Base-by-base conservation (phyloP, 2,329 filamentous ascomycete species). In the Dothistroma septosporum region DNA sequence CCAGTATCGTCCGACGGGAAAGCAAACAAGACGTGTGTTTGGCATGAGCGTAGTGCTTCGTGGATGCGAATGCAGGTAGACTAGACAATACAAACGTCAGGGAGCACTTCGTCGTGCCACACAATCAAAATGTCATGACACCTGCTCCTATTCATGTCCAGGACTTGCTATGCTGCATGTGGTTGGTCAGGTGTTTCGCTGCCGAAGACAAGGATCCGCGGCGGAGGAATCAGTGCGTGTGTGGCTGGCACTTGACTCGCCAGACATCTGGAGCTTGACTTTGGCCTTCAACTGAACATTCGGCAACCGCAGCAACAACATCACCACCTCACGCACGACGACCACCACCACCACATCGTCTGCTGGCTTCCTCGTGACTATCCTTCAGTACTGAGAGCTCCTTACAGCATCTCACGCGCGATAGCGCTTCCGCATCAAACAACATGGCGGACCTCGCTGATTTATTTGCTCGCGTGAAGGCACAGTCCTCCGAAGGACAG, bases 401-500 rank as follows among this genome's bases (percentile, higher is more conserved):
- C 41, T 4, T n/a, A 9, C 41, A 1, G n/a, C 8, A n/a, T n/a
- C 41, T 44, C 41, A 16, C 41, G 41, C 41, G 41, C 41, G 41
- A 44, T n/a, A 44, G 41, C 41, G 41, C 41, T n/a, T n/a, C n/a
- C 41, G 14, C 41, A 14, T 44, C 41, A 14, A 44, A n/a, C 41
- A 9, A 19, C 14, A 44, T 44, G 50, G 22, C 37, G 49, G 37
- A 55, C 24, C 32, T 37, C 14, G 41, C 31, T 41, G 77, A 78
- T 69, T 71, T 79, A 48, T 75, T 78, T 67, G 73, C 74, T 55
- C 74, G 76, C 54, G 72, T 79, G 56, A 77, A 77, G 68, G 72
- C 67, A 21, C 67, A 67, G 53, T 56, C 64, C 37, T 44, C 56
- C 35, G 60, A 64, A 49, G 57, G 57, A 49, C 58, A 57, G 33